phyloP scores from a whole-genome alignment of 164 flowering plant genomes.

The Litsea cubeba region DNA sequence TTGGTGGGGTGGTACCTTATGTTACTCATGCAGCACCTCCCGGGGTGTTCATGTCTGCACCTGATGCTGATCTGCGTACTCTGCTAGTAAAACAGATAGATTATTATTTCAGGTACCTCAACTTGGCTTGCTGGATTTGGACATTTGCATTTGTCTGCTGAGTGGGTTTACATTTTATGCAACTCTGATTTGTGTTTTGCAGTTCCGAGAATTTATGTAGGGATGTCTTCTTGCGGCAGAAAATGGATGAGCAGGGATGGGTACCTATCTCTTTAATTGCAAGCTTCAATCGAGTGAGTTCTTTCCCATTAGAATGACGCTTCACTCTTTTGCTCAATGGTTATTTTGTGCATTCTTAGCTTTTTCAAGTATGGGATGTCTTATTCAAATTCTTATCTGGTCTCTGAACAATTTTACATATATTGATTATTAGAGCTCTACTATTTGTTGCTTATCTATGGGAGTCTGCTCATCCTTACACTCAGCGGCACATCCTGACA shows the following conservation, averaged over 20 bases:
- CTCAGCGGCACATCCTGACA: too few relatives aligned
- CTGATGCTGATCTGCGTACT: conserved; percentile 42
- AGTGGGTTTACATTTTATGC: not conserved
- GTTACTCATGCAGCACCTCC: conserved; percentile 29
- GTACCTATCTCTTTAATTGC: conserved; percentile 58
- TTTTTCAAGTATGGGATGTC: not conserved
- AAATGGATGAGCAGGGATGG: conserved; percentile 76
- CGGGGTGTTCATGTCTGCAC: conserved; percentile 31
- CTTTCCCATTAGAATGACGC: not conserved
- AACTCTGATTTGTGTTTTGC: conserved; percentile 4
- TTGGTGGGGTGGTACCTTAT: conserved; percentile 37
- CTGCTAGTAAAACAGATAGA: conserved; percentile 63
- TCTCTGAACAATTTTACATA: not conserved
- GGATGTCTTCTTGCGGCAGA: conserved; percentile 46
- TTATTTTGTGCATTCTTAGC: not conserved
- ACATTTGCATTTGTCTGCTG: not conserved
- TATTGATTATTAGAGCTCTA: too few relatives aligned
- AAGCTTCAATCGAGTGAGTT: conserved; percentile 57
- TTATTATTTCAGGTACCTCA: conserved; percentile 72
- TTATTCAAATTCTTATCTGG: not conserved
- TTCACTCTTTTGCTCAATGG: not conserved
- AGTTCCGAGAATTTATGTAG: conserved; percentile 59
- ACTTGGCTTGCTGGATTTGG: not conserved
- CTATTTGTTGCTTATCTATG: too few relatives aligned
- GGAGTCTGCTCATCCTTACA: too few relatives aligned